phyloP scores from a whole-genome alignment of 495 filamentous ascomycete genomes.

The Barbatosphaeria neglecta region DNA sequence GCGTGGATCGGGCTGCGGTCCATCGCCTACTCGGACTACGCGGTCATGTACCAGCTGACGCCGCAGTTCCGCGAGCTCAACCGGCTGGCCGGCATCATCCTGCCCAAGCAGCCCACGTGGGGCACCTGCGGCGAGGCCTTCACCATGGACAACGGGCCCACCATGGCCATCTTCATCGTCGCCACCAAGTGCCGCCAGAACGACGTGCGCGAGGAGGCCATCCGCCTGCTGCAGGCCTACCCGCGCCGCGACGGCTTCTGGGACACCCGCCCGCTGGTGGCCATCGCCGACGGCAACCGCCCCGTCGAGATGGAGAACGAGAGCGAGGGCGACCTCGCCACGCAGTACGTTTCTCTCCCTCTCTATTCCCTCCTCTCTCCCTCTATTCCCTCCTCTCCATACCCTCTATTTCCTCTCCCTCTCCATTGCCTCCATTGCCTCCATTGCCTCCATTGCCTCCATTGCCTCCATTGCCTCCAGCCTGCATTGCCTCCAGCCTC shows the following conservation, averaged over 20 bases:
- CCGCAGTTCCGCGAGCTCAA: conserved; percentile 10
- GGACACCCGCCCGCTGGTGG: conserved; percentile 1
- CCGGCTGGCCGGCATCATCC: conserved; percentile 4
- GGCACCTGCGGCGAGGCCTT: conserved; percentile 4
- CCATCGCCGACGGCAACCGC: neutral
- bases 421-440: too few relatives aligned
- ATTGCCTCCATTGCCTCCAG: too few relatives aligned
- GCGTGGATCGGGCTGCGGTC: conserved; percentile 3
- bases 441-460: too few relatives aligned
- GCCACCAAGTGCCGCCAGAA: conserved; percentile 9
- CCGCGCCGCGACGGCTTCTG: conserved; percentile 13
- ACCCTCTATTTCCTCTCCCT: too few relatives aligned
- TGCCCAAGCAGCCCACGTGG: conserved; percentile 3
- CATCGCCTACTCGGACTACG: conserved; percentile 3
- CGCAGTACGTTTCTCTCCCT: neutral
- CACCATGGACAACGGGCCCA: conserved; percentile 13
- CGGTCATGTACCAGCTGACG: conserved; percentile 2
- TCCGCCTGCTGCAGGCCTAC: conserved; percentile 3
- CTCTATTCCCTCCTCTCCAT: neutral
- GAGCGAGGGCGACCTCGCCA: neutral
- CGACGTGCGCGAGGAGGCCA: conserved; percentile 4
- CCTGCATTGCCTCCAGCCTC: neutral
- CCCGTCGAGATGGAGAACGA: neutral
- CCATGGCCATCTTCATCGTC: conserved; percentile 7
- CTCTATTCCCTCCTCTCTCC: neutral